These are phyloP conservation scores for Phialophora macrospora DNA, from an alignment of 2,329 filamentous ascomycete species.

Conservation along the genomic window DNA sequence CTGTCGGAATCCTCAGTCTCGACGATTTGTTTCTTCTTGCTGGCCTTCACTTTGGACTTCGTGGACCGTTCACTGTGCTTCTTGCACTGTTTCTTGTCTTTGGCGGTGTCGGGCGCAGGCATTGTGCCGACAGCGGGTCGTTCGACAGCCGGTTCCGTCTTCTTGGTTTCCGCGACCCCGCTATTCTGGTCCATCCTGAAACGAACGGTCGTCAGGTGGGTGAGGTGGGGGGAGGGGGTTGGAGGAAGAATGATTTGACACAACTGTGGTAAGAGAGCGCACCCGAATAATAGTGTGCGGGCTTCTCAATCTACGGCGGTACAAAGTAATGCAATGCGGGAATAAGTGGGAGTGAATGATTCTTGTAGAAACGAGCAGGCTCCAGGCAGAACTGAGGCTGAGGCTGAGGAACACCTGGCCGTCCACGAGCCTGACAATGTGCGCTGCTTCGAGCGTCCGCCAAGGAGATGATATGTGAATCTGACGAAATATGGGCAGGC, in stretches of 20 bases:
- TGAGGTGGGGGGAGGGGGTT: slow-evolving; percentile 21
- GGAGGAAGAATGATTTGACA: neutral
- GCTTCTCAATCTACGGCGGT: slow-evolving; percentile 7
- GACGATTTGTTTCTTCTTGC: slow-evolving; percentile 15
- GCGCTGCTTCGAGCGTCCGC: slow-evolving; percentile 2
- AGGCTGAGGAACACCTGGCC: slow-evolving; percentile 18
- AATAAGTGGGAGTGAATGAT: slow-evolving; percentile 1
- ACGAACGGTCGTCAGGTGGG: neutral
- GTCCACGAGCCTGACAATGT: neutral
- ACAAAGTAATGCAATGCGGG: neutral
- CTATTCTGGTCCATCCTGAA: slow-evolving; percentile 25
- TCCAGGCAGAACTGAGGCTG: slow-evolving; percentile 17
- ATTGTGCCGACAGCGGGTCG: slow-evolving; percentile 16
- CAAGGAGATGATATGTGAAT: slow-evolving; percentile 12
- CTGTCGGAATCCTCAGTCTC: slow-evolving; percentile 15
- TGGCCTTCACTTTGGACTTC: slow-evolving; percentile 19
- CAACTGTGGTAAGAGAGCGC: neutral
- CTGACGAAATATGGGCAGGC: slow-evolving; percentile 19
- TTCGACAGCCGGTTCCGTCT: slow-evolving; percentile 22
- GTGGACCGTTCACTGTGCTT: slow-evolving; percentile 17
- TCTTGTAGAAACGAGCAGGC: neutral
- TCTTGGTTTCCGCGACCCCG: slow-evolving; percentile 23
- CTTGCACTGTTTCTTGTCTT: slow-evolving; percentile 26
- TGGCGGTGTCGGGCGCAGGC: slow-evolving; percentile 16
- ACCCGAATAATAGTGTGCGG: neutral